phyloP scores from a whole-genome alignment of 2,329 filamentous ascomycete species.

The Chrysosporium keratinophilum region DNA sequence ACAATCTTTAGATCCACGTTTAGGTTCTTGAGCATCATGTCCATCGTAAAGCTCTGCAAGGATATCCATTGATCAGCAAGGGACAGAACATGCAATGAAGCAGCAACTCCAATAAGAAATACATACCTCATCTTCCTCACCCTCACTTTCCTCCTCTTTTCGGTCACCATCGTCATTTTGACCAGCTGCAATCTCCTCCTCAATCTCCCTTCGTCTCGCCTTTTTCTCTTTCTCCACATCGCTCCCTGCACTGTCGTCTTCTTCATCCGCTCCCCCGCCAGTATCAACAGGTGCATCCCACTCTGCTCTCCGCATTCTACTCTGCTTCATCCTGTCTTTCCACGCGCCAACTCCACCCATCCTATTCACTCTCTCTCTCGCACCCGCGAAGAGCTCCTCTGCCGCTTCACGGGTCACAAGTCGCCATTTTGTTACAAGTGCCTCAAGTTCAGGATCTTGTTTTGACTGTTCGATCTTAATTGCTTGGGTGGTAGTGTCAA shows the following conservation, averaged over 20 bases:
- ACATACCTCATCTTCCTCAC: conserved; percentile 30
- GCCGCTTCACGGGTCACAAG: conserved; percentile 51
- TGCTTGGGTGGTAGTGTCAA: conserved; percentile 46
- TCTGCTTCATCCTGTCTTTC: conserved; percentile 40
- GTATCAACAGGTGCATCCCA: conserved; percentile 31
- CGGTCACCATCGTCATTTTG: conserved; percentile 22
- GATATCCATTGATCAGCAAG: neutral
- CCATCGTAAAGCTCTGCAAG: conserved; percentile 54
- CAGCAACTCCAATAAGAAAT: conserved; percentile 14
- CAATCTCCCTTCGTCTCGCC: conserved; percentile 33
- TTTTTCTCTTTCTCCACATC: conserved; percentile 32
- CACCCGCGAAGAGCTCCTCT: conserved; percentile 54
- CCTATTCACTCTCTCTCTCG: conserved; percentile 50
- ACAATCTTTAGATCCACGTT: conserved; percentile 55
- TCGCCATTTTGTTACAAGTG: conserved; percentile 52
- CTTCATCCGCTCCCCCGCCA: conserved; percentile 22
- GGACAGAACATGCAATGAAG: neutral
- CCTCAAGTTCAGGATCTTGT: conserved; percentile 46
- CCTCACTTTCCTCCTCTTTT: conserved; percentile 24
- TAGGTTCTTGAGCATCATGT: conserved; percentile 56
- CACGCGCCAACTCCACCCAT: conserved; percentile 55
- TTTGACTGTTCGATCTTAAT: conserved; percentile 38
- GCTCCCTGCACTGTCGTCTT: conserved; percentile 28
- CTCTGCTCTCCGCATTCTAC: conserved; percentile 33
- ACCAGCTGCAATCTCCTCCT: conserved; percentile 26